phyloP scores from a whole-genome alignment of 1,284 basidiomycete species.

The Malassezia nana region DNA sequence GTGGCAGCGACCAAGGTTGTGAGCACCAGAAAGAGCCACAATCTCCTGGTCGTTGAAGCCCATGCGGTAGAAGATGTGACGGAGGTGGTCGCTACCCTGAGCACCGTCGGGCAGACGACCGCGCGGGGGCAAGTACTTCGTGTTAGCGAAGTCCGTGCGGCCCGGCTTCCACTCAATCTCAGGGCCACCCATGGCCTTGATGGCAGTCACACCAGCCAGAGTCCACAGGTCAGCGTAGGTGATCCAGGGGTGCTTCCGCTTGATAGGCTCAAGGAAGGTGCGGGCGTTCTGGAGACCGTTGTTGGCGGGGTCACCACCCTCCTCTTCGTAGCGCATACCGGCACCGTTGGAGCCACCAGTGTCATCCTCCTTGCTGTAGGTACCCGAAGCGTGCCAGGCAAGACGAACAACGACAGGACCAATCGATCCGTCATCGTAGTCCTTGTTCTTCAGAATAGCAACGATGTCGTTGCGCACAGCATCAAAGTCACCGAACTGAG shows the following conservation, averaged over 20 bases:
- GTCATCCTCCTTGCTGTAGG: conserved; percentile 61
- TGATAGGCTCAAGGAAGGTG: conserved; percentile 72
- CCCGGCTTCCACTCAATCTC: conserved; percentile 50
- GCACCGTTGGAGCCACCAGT: conserved; percentile 62
- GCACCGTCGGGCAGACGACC: conserved; percentile 65
- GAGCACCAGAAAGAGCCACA: conserved; percentile 84
- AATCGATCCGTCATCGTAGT: conserved; percentile 38
- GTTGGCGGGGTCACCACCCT: conserved; percentile 71
- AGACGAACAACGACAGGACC: conserved; percentile 68
- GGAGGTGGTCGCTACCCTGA: conserved; percentile 51
- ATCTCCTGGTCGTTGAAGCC: conserved; percentile 55
- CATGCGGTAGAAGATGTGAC: conserved; percentile 54
- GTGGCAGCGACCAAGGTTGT: conserved; percentile 92
- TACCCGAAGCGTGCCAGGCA: conserved; percentile 76
- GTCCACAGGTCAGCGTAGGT: conserved; percentile 49
- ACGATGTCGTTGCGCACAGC: conserved; percentile 40
- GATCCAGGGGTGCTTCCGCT: conserved; percentile 53
- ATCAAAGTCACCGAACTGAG: conserved; percentile 35
- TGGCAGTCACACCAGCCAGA: conserved; percentile 52
- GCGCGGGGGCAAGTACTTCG: conserved; percentile 62
- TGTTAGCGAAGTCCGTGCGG: conserved; percentile 45
- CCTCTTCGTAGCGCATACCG: conserved; percentile 45
- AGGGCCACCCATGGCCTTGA: conserved; percentile 57
- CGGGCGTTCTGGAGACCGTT: conserved; percentile 74
- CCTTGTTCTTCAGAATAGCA: conserved; percentile 41